Conservation (phyloP, 1,284 basidiomycete species). For the Cutaneotrichosporon dermatis region DNA sequence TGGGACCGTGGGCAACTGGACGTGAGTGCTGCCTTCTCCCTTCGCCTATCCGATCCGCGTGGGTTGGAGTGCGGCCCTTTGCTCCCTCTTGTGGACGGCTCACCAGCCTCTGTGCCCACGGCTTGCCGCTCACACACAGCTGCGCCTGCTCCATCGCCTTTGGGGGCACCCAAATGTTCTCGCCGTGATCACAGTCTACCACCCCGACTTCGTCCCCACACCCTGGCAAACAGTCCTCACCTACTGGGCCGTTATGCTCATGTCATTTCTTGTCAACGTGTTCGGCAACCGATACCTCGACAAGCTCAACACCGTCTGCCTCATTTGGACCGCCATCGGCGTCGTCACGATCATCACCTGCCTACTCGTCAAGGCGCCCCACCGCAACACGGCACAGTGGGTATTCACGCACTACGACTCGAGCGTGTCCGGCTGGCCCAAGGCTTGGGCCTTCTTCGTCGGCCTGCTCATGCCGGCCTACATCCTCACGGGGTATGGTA, state of each 20-base stretch:
- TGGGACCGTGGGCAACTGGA: conserved; percentile 52
- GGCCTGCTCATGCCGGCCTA: conserved; percentile 37
- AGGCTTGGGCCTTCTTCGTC: conserved; percentile 17
- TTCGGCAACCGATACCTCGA: conserved; percentile 44
- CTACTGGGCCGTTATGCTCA: conserved; percentile 49
- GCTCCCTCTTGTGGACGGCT: too few species aligned
- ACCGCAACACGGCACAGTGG: conserved; percentile 46
- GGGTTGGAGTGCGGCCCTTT: too few species aligned
- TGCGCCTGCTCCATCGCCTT: conserved; percentile 50
- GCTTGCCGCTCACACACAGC: background rate
- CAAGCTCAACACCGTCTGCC: conserved; percentile 45
- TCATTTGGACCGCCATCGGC: conserved; percentile 50
- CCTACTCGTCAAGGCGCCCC: conserved; percentile 47
- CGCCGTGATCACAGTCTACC: conserved; percentile 50
- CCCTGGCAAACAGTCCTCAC: conserved; percentile 48
- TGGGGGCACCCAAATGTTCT: conserved; percentile 52
- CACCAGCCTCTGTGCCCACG: too few species aligned
- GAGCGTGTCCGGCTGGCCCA: conserved; percentile 11
- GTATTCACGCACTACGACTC: conserved; percentile 34
- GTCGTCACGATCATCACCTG: conserved; percentile 51
- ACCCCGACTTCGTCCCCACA: conserved; percentile 42
- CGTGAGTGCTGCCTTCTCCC: conserved; percentile 23
- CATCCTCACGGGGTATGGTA: conserved; percentile 46
- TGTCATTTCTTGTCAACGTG: conserved; percentile 47
- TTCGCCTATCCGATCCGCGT: too few species aligned